phyloP scores from a whole-genome alignment of 1,284 basidiomycete genomes.

The Ustilago tritici region DNA sequence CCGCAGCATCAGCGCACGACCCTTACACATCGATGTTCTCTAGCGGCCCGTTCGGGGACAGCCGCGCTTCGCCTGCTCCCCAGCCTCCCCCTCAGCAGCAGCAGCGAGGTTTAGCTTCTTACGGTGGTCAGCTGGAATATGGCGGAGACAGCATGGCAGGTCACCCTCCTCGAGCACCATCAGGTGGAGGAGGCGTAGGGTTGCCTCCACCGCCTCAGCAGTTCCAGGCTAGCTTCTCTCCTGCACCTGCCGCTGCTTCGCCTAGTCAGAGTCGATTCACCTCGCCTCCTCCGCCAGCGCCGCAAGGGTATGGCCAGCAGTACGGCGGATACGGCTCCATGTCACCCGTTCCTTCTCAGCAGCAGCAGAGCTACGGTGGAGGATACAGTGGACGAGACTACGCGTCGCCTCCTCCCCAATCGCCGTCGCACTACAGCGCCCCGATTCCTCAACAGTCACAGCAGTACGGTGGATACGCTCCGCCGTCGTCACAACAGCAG shows the following conservation, averaged over 20 bases:
- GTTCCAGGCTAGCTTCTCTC: constrained; percentile 29
- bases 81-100: constrained; percentile 9
- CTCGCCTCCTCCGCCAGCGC: constrained; percentile 18
- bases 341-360: constrained; percentile 20
- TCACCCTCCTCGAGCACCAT: constrained; percentile 6
- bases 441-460: constrained; percentile 9
- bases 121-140: constrained; percentile 16
- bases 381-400: constrained; percentile 19
- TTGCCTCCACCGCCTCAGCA: constrained; percentile 39
- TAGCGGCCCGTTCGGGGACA: constrained; percentile 36
- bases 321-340: constrained; percentile 16
- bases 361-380: constrained; percentile 21
- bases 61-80: constrained; percentile 29
- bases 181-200: constrained; percentile 7
- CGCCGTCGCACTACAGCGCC: constrained; percentile 17
- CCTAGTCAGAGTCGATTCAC: constrained; percentile 24
- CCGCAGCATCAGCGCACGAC: constrained; percentile 13
- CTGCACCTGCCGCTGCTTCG: constrained; percentile 6
- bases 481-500: background rate
- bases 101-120: constrained; percentile 13
- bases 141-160: constrained; percentile 3
- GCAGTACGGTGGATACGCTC: constrained; percentile 5
- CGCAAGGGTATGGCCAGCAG: constrained; percentile 10
- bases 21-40: constrained; percentile 47
- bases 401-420: constrained; percentile 15